phyloP scores from a whole-genome alignment of 1,139 yeast genomes.

The Candida buenavistaensis region DNA sequence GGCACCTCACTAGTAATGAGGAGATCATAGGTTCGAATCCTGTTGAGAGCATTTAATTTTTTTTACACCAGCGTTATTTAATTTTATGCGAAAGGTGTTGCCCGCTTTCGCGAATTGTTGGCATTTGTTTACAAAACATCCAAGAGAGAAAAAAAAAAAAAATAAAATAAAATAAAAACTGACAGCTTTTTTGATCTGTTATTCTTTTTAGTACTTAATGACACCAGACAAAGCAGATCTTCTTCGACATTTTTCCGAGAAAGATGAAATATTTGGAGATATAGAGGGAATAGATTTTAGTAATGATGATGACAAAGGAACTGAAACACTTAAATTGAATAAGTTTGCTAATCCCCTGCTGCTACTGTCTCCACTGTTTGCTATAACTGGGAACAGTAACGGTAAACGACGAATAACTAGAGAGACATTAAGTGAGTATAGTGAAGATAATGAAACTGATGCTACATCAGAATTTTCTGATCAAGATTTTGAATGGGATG shows the following conservation, averaged over 20 bases:
- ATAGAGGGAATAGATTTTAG: conserved; percentile 18
- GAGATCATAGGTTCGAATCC: conserved; percentile 87
- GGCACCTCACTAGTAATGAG: conserved; percentile 90
- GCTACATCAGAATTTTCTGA: conserved; percentile 42
- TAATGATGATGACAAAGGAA: no score
- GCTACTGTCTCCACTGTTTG: conserved; percentile 13
- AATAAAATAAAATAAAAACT: not conserved
- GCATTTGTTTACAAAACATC: conserved; percentile 1
- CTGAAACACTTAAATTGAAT: conserved; percentile 8
- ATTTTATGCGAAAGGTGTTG: no score
- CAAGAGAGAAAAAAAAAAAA: not conserved
- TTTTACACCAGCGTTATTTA: no score
- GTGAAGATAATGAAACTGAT: conserved; percentile 43
- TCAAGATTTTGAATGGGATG: conserved; percentile 43
- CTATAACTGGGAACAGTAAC: conserved; percentile 9
- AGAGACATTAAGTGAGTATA: conserved; percentile 33
- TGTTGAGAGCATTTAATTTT: conserved; percentile 75
- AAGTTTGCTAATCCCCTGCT: conserved; percentile 7
- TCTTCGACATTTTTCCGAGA: conserved; percentile 19
- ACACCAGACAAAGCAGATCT: conserved; percentile 11
- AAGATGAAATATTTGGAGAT: conserved; percentile 34
- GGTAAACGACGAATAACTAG: conserved; percentile 13
- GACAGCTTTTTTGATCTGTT: not conserved
- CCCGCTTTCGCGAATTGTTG: no score
- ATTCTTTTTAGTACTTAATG: conserved; percentile 1